These are phyloP conservation scores for Phytophthora macrochlamydospora DNA, from an alignment of 352 stramenopile species.

Conservation along the genomic window DNA sequence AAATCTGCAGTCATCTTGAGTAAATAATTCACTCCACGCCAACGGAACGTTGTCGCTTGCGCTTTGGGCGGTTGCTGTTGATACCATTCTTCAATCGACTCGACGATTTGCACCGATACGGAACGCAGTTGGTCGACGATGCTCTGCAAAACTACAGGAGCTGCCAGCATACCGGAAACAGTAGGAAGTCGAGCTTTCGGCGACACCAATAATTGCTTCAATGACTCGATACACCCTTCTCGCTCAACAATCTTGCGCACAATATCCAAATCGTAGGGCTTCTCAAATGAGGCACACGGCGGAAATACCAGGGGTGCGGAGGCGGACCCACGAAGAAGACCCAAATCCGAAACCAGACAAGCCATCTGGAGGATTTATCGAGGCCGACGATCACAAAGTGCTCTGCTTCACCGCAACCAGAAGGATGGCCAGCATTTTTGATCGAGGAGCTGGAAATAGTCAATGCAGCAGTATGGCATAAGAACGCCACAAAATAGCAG, in stretches of 20 bases:
- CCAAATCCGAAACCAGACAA: conserved; percentile 1
- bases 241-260: conserved; percentile 83
- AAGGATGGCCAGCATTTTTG: neutral
- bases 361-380: conserved; percentile 7
- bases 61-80: conserved; percentile 23
- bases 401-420: too few species aligned
- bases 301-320: conserved; percentile 29
- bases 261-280: conserved; percentile 59
- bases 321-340: neutral
- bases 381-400: too few species aligned
- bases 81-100: conserved; percentile 73
- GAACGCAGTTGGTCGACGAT: conserved; percentile 66
- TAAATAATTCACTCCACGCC: conserved; percentile 79
- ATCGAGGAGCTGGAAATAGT: conserved; percentile 14
- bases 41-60: conserved; percentile 56
- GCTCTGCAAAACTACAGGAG: conserved; percentile 67
- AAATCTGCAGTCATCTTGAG: conserved; percentile 78
- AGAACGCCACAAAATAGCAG: conserved; percentile 5
- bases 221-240: conserved; percentile 77
- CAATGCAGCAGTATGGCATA: neutral
- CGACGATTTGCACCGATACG: conserved; percentile 70
- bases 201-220: conserved; percentile 57
- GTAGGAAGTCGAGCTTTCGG: conserved; percentile 23
- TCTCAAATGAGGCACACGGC: conserved; percentile 40
- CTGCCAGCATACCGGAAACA: conserved; percentile 29